Percentiles rank a stretch among this genome's conserved stretches.
Conservation (phyloP, 148 eudicot genomes). For the Spergularia marina region DNA sequence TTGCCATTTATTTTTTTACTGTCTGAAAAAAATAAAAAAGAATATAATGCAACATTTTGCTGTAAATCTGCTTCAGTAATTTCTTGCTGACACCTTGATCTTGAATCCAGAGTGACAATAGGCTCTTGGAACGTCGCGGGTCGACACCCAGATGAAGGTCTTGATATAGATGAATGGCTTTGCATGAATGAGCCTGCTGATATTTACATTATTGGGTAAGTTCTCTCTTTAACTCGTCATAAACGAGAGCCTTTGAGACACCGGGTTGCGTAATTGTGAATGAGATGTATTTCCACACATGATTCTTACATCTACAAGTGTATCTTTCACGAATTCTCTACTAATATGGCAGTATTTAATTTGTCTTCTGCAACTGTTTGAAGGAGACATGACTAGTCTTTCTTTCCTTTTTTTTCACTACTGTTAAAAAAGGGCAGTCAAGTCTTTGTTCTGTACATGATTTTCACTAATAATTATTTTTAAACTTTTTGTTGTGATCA, state of each 20-base stretch:
- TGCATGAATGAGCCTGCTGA: slow-evolving; percentile 77
- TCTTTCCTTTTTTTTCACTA: no score
- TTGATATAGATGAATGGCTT: slow-evolving; percentile 89
- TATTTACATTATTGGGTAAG: slow-evolving; percentile 83
- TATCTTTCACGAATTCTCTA: no score
- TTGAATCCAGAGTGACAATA: slow-evolving; percentile 50
- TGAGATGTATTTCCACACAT: no score
- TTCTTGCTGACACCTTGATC: neutral
- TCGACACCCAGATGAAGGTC: slow-evolving; percentile 52
- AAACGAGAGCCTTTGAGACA: no score
- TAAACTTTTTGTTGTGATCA: neutral
- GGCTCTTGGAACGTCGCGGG: slow-evolving; percentile 98
- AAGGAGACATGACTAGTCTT: no score
- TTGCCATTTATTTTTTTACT: slow-evolving; percentile 8
- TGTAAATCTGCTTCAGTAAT: neutral
- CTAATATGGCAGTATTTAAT: no score
- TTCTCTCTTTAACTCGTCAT: neutral
- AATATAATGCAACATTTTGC: neutral
- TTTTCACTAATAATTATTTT: no score
- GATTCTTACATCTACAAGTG: no score
- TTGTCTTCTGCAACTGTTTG: no score
- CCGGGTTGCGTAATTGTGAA: no score
- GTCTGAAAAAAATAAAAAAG: neutral
- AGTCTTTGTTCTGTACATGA: no score
- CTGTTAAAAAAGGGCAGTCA: no score